phyloP scores from a whole-genome alignment of 192 early-diverging fungal genomes.

The Podila clonocystis region DNA sequence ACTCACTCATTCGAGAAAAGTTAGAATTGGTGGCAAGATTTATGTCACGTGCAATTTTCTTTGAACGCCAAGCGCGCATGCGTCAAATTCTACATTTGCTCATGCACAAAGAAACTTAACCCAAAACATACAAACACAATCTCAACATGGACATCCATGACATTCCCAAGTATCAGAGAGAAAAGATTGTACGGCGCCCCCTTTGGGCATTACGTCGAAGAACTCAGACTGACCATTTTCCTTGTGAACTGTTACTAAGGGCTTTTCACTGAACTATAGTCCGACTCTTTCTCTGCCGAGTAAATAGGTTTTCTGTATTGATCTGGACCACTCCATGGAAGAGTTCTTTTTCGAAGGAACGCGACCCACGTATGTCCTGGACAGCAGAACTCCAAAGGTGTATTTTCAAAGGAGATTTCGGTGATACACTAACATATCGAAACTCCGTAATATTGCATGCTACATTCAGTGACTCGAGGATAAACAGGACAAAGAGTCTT shows the following conservation, averaged over 20 bases:
- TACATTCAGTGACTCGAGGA: constrained; percentile 28
- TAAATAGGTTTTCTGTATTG: constrained; percentile 33
- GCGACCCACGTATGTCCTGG: not conserved
- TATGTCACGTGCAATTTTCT: no score
- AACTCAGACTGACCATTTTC: not conserved
- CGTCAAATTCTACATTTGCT: not conserved
- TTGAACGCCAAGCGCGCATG: no score
- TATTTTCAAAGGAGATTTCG: not conserved
- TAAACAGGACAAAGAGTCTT: constrained; percentile 38
- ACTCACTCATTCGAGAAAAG: not conserved
- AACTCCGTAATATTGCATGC: not conserved
- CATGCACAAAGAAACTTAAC: not conserved
- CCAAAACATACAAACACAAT: not conserved
- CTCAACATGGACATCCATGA: not conserved
- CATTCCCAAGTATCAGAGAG: constrained; percentile 9
- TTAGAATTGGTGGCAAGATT: no score
- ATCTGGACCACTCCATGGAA: constrained; percentile 44
- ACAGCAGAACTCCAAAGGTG: not conserved
- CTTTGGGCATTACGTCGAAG: not conserved
- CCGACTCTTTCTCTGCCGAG: not conserved
- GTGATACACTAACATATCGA: not conserved
- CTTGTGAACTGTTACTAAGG: not conserved
- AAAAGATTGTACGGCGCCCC: constrained; percentile 28
- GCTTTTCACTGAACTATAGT: not conserved
- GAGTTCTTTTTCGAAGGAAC: constrained; percentile 27